Evolutionary conservation across 805 yeast species (phyloP).

Genomic region (Schwanniomyces occidentalis): DNA sequence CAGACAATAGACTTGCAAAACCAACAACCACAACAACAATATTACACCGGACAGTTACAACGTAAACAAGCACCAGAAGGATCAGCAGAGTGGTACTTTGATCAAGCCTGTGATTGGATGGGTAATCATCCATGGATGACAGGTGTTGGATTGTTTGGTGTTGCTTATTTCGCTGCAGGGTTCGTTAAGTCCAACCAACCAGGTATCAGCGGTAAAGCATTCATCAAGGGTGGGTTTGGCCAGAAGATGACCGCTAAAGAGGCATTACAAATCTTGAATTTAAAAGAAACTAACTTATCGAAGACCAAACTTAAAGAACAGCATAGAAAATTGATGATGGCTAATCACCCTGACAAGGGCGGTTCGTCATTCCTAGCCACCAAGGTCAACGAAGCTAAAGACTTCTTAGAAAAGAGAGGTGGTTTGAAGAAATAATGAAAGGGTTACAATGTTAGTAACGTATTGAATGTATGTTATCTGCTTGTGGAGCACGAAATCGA

Average conservation of each 20-base stretch:
- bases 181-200: slow-evolving; percentile 65
- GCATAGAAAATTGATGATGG: slow-evolving; percentile 81
- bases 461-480: too few species aligned
- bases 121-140: slow-evolving; percentile 77
- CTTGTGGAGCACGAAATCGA: too few species aligned
- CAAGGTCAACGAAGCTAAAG: slow-evolving; percentile 91
- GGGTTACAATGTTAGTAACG: too few species aligned
- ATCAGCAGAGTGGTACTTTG: slow-evolving; percentile 63
- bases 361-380: slow-evolving; percentile 89
- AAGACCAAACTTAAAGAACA: slow-evolving; percentile 70
- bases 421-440: slow-evolving; percentile 42
- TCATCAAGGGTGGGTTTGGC: slow-evolving; percentile 86
- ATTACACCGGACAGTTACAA: slow-evolving; percentile 42
- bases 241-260: slow-evolving; percentile 87
- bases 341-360: slow-evolving; percentile 93
- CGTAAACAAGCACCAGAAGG: slow-evolving; percentile 44
- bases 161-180: slow-evolving; percentile 67
- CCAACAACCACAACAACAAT: slow-evolving; percentile 19
- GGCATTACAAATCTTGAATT: slow-evolving; percentile 79
- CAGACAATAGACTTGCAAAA: slow-evolving; percentile 21
- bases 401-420: slow-evolving; percentile 71
- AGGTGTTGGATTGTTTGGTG: slow-evolving; percentile 66
- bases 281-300: slow-evolving; percentile 64
- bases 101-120: slow-evolving; percentile 56
- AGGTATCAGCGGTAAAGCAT: slow-evolving; percentile 66